Evolutionary conservation across 257 asterid genomes (phyloP).

Genomic region (Jaltomata sinuosa): DNA sequence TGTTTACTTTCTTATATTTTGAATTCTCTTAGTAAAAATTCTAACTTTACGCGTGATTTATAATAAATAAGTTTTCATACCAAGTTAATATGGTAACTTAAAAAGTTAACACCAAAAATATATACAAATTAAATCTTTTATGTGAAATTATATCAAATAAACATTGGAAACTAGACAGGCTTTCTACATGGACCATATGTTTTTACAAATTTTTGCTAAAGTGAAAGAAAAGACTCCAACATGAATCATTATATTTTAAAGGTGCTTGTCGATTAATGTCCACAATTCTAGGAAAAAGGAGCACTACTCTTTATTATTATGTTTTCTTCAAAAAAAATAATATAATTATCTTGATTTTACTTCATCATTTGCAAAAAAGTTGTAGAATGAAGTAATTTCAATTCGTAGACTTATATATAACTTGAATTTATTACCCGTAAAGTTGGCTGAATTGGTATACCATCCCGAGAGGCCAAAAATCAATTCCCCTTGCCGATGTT

Average conservation of each 20-base stretch:
- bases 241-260: neutral
- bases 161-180: neutral
- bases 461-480: no score
- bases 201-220: neutral
- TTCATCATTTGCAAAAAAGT: neutral
- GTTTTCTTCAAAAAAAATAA: neutral
- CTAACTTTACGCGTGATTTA: fast-evolving
- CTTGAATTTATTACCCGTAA: neutral
- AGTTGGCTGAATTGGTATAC: no score
- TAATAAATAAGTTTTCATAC: no score
- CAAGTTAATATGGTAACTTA: no score
- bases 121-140: neutral
- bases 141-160: neutral
- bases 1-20: neutral
- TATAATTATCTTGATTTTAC: neutral
- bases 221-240: neutral
- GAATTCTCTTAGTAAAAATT: neutral
- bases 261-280: neutral
- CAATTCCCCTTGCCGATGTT: neutral
- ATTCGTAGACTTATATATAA: neutral
- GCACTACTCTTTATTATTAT: neutral
- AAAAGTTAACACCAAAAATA: neutral
- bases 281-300: neutral
- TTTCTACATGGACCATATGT: neutral
- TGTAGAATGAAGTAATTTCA: neutral